Evolutionary conservation across 2,329 filamentous ascomycete genomes (phyloP), one percentile per base, ranked within the genome.

Genomic region (Aspergillus aculeatus): DNA sequence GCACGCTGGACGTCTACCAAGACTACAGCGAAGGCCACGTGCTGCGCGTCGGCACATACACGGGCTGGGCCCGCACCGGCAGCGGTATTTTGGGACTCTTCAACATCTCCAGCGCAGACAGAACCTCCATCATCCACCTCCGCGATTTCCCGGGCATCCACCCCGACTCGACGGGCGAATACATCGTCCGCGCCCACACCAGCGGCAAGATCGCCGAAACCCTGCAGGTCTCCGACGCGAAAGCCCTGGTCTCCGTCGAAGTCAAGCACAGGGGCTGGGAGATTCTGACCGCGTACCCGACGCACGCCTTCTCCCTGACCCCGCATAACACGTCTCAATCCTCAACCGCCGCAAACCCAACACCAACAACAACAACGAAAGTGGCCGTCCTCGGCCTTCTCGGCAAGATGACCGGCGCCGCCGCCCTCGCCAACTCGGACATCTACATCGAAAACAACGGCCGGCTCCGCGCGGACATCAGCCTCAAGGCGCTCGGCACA

Each of bases 351-450:
- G 32, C 11, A 35, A 6, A 35, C 32, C 38, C 14, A 19, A 7
- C 35, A 41, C 2, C 35, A 41, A 3, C 35, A 14, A 16, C n/a
- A 9, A 19, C 38, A 4, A 74, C 70, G 5, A 64, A 75, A 48
- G 80, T 93, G 1, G 87, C 91, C 0, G 87, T 89, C 19, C 75
- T 98, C 0, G 94, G 94, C 0, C 79, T 98, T 2, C 65, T 96
- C 3, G 89, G 85, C 2, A 96, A 97, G 75, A 96, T 98, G 90
- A 92, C 92, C 0, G 94, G 92, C 0, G 86, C 89, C 0, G 92
- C 91, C 1, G 92, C 92, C 0, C 83, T 96, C 7, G 79, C 89
- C 1, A 82, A 80, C 41, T 87, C 80, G n/a, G 81, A 84, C 29
- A 82, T 88, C 49, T 83, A 82, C 35, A 72, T 87, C 66, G 76